A percentile compares a stretch with the other conserved stretches of the same genome.
Conservation (phyloP, 208 protist genomes). For the Naegleria gruberi region DNA sequence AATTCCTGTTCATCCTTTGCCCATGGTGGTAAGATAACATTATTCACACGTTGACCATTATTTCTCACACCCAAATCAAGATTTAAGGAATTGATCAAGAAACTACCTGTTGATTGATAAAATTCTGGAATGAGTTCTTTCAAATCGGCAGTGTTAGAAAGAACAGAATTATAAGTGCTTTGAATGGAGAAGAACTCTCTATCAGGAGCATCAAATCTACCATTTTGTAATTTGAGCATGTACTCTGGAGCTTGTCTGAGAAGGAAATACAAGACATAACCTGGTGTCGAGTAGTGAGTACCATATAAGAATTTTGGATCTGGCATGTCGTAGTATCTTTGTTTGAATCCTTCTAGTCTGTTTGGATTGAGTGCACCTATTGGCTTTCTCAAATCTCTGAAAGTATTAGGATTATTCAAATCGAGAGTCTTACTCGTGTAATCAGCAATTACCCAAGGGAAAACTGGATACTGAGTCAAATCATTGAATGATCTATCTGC, state of each 20-base stretch:
- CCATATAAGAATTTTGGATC: conserved; percentile 64
- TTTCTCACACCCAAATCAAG: conserved; percentile 51
- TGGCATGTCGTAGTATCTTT: conserved; percentile 41
- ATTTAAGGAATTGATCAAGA: conserved; percentile 43
- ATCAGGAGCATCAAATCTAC: conserved; percentile 73
- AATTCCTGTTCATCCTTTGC: conserved; percentile 74
- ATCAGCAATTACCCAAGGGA: conserved; percentile 81
- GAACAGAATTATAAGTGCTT: conserved; percentile 62
- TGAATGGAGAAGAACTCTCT: conserved; percentile 77
- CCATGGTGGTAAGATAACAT: conserved; percentile 91
- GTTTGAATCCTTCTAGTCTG: conserved; percentile 54
- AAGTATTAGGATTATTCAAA: conserved; percentile 47
- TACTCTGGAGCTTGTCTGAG: conserved; percentile 70
- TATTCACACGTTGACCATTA: conserved; percentile 46
- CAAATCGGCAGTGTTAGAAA: conserved; percentile 55
- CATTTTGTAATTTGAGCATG: conserved; percentile 71
- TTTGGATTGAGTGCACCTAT: conserved; percentile 70
- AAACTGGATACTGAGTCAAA: conserved; percentile 73
- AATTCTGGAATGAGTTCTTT: conserved; percentile 88
- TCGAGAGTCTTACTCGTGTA: conserved; percentile 62
- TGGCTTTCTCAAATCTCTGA: conserved; percentile 78
- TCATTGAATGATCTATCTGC: conserved; percentile 56
- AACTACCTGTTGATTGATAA: conserved; percentile 49
- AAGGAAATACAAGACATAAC: conserved; percentile 83
- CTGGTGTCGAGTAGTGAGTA: conserved; percentile 87